Evolutionary conservation across 805 yeast genomes (phyloP).

Genomic region (Lachancea meyersii): DNA sequence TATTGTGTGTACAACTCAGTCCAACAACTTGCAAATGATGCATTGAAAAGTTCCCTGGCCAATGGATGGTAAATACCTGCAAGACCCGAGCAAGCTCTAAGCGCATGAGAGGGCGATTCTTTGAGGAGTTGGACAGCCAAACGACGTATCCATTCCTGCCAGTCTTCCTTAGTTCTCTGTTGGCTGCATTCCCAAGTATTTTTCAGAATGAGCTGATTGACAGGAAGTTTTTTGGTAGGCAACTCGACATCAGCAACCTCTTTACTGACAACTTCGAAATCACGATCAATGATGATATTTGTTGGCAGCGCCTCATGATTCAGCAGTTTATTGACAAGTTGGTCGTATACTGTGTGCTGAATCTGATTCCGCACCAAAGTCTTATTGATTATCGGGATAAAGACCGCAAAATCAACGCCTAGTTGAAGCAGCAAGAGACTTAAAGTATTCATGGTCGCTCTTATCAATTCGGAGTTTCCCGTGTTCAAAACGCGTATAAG

Average conservation of each 20-base stretch:
- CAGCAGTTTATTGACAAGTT: conserved; percentile 66
- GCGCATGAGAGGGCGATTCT: conserved; percentile 90
- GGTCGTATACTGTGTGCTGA: conserved; percentile 71
- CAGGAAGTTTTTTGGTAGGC: conserved; percentile 67
- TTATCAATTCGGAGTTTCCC: conserved; percentile 52
- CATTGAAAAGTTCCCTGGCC: conserved; percentile 86
- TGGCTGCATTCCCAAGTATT: conserved; percentile 90
- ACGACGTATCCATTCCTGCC: conserved; percentile 96
- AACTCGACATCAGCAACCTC: conserved; percentile 51
- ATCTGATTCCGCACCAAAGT: conserved; percentile 56
- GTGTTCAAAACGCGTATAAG: conserved; percentile 57
- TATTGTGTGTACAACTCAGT: conserved; percentile 80
- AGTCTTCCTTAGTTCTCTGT: conserved; percentile 85
- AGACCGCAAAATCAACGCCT: conserved; percentile 78
- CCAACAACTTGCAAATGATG: conserved; percentile 96
- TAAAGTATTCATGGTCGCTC: conserved; percentile 69
- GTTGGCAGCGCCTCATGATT: conserved; percentile 85
- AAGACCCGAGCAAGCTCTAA: conserved; percentile 84
- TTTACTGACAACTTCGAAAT: conserved; percentile 36
- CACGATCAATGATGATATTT: conserved; percentile 62
- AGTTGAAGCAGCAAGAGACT: conserved; percentile 73
- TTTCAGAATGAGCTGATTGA: conserved; percentile 56
- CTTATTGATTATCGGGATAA: conserved; percentile 74
- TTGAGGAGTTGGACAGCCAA: conserved; percentile 78
- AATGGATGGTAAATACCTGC: conserved; percentile 84